Evolutionary conservation across 1,284 basidiomycete genomes (phyloP).

Genomic region (Leccinum proliferum): DNA sequence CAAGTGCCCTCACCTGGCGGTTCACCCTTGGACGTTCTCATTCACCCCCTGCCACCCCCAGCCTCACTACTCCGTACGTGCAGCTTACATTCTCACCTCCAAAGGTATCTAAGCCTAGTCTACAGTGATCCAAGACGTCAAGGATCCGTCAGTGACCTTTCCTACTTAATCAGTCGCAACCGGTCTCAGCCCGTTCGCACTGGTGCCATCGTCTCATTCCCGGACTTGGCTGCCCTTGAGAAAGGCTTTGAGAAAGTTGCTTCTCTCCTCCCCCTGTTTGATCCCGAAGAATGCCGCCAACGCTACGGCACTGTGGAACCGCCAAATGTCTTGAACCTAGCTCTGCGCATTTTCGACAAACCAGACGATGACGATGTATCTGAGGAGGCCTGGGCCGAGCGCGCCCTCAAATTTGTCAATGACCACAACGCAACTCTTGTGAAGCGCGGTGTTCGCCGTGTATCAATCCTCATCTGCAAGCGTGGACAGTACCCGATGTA

Average conservation of each 20-base stretch:
- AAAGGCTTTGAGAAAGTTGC: constrained; percentile 73
- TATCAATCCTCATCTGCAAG: constrained; percentile 91
- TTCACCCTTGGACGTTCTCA: constrained; percentile 88
- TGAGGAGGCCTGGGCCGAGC: constrained; percentile 76
- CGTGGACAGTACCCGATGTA: constrained; percentile 92
- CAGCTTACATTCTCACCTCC: not conserved
- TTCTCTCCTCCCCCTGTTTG: constrained; percentile 66
- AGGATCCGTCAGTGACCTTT: constrained; percentile 91
- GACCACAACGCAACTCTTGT: constrained; percentile 58
- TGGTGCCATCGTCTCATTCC: constrained; percentile 89
- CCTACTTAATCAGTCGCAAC: constrained; percentile 80
- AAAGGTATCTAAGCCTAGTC: constrained; percentile 15
- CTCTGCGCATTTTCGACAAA: constrained; percentile 78
- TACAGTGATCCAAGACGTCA: constrained; percentile 48
- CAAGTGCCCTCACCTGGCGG: constrained; percentile 83
- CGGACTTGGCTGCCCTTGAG: constrained; percentile 64
- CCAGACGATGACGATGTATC: constrained; percentile 76
- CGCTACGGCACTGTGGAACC: constrained; percentile 71
- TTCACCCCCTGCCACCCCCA: constrained; percentile 82
- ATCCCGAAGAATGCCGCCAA: constrained; percentile 62
- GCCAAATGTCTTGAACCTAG: constrained; percentile 93
- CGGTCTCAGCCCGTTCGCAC: constrained; percentile 84
- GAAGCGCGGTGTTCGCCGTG: constrained; percentile 82
- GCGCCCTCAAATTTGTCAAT: constrained; percentile 75
- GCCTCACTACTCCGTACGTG: constrained; percentile 58